phyloP scores from a whole-genome alignment of 257 asterid species.

The Solanum commersonii region DNA sequence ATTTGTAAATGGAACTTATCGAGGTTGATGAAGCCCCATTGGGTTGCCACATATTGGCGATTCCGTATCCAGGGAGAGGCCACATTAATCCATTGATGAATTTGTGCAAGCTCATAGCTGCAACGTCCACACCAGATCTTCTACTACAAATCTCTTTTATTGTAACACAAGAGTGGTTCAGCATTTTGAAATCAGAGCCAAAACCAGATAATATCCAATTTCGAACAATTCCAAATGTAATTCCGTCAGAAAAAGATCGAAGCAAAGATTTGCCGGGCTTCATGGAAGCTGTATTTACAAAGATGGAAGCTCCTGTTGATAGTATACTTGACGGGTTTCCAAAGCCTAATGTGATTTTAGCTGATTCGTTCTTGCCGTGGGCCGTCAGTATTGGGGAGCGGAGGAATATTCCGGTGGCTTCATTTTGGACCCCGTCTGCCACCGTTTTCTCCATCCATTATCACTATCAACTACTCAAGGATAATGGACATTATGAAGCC shows the following conservation, averaged over 20 bases:
- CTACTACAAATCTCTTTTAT: neutral
- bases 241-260: constrained; percentile 29
- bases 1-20: neutral
- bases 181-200: neutral
- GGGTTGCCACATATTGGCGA: constrained; percentile 7
- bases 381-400: constrained; percentile 40
- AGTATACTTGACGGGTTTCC: constrained; percentile 29
- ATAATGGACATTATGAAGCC: constrained; percentile 30
- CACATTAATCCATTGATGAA: constrained; percentile 17
- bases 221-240: neutral
- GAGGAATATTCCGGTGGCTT: constrained; percentile 73
- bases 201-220: neutral
- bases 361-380: constrained; percentile 49
- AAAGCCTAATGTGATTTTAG: constrained; percentile 13
- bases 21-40: neutral
- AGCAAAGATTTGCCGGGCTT: constrained; percentile 44
- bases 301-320: constrained; percentile 60
- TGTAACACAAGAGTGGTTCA: constrained; percentile 1
- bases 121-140: neutral
- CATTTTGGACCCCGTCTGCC: constrained; percentile 62
- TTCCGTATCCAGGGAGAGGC: constrained; percentile 15
- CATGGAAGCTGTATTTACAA: constrained; percentile 44
- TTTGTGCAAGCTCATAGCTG: constrained; percentile 14
- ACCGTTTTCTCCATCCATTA: constrained; percentile 34
- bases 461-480: constrained; percentile 34